A percentile compares a stretch with the other conserved stretches of the same genome.
Evolutionary conservation across 2,329 filamentous ascomycete species (phyloP).

Genomic region (Aspergillus viridinutans): DNA sequence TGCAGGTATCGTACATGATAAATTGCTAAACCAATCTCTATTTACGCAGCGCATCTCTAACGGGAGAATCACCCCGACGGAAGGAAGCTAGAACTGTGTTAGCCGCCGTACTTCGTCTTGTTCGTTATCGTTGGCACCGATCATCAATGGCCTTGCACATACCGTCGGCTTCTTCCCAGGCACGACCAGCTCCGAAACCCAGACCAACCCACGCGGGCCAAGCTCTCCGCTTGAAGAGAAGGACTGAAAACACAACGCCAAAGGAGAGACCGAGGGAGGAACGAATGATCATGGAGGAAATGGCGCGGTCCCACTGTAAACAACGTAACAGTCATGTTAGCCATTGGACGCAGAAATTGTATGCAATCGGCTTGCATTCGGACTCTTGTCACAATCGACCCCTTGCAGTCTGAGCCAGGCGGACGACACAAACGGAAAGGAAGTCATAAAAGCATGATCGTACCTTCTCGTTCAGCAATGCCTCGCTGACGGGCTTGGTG

Average conservation of each 20-base stretch:
- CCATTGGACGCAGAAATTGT: neutral
- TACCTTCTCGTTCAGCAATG: conserved; percentile 99
- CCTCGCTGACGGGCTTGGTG: conserved; percentile 85
- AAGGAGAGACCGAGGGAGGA: conserved; percentile 94
- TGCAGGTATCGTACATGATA: conserved; percentile 37
- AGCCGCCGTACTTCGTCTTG: conserved; percentile 4
- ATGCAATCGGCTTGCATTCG: neutral
- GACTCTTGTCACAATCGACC: neutral
- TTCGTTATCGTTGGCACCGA: neutral
- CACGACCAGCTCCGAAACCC: conserved; percentile 91
- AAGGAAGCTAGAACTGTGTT: conserved; percentile 35
- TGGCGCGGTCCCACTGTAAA: conserved; percentile 90
- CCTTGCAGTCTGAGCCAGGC: neutral
- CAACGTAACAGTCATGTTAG: conserved; percentile 16
- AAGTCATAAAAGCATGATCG: neutral
- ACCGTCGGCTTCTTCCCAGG: conserved; percentile 97
- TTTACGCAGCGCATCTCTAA: conserved; percentile 36
- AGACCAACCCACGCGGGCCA: conserved; percentile 96
- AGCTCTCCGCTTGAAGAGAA: conserved; percentile 94
- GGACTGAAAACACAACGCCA: conserved; percentile 96
- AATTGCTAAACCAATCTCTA: conserved; percentile 21
- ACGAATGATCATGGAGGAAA: conserved; percentile 95
- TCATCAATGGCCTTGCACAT: conserved; percentile 35
- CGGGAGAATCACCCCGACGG: conserved; percentile 40
- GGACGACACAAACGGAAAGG: neutral